Evolutionary conservation across 345 rosid genomes (phyloP), one percentile per base, ranked within the genome.

Genomic region (Melaleuca alternifolia): DNA sequence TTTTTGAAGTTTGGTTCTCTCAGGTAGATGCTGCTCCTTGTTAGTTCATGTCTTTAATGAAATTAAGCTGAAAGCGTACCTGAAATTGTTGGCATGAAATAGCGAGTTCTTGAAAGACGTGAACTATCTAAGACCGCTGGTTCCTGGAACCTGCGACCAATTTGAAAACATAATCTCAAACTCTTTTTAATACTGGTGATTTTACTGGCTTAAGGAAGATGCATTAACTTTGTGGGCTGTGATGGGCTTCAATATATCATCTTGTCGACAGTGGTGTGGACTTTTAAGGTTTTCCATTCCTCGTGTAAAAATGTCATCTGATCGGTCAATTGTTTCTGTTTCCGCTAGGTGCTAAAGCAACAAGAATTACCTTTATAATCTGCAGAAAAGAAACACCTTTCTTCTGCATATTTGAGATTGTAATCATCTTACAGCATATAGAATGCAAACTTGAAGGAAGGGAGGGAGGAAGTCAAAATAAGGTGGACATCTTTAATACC

Each of bases 1-100:
- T 93, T 93, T 90, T 90, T 96, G 50, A 90, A 88, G 89, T 94
- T 87, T 89, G 95, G 96, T 76, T 92, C 92, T 92, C 88, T 88
- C 51, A 89, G 90, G 93, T 95, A 90, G 85, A 53, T 52, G 83
- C 24, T 30, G 56, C 61, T 86, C 54, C 83, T 41, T 9, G 24
- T 82, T 11, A 54, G 62, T 61, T 62, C 54, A 23, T 13, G 26
- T 53, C 84, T 37, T 83, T 83, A 82, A 51, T 83, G 57, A 83
- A 12, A 48, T 83, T 51, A 51, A 53, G 59, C 84, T 50, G 84
- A 83, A 50, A 50, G 59, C 46, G 9, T 51, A 71, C 48, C 33
- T 18, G 48, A 18, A 71, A 41, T 41, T 0, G 3, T 26, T 48
- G 37, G 33, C 24, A 18, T 71, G 81, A 71, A 71, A 71, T 37